These are phyloP conservation scores for Infundibulicybe gibba DNA, from an alignment of 768 basidiomycete species.

Conservation along the genomic window DNA sequence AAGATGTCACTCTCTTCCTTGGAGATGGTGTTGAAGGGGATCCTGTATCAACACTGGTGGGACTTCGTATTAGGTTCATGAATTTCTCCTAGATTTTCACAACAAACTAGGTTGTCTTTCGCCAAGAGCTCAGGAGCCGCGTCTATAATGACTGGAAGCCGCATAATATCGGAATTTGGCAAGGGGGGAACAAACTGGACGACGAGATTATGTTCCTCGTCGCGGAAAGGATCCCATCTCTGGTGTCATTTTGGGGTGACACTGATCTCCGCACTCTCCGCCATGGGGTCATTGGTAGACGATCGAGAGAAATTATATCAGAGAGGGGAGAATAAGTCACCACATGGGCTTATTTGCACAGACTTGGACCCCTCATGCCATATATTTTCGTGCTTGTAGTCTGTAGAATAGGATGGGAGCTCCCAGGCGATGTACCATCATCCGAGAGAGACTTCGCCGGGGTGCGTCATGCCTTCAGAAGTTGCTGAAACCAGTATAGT, in stretches of 20 bases:
- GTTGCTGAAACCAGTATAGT: too few species aligned
- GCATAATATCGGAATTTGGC: constrained; percentile 32
- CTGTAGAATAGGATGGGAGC: too few species aligned
- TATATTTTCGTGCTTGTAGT: too few species aligned
- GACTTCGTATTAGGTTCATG: neutral
- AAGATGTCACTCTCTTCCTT: constrained; percentile 25
- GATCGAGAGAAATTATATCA: too few species aligned
- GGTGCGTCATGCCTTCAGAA: too few species aligned
- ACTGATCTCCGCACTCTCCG: too few species aligned
- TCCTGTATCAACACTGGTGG: neutral
- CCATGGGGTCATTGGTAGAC: too few species aligned
- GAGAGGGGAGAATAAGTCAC: too few species aligned
- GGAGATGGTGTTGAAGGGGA: constrained; percentile 17
- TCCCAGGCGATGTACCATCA: too few species aligned
- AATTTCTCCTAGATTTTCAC: neutral
- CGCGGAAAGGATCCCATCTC: constrained; percentile 27
- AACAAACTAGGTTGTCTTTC: constrained; percentile 13
- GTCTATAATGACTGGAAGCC: constrained; percentile 30
- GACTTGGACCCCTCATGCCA: too few species aligned
- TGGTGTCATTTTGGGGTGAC: constrained; percentile 27
- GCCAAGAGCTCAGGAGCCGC: constrained; percentile 19
- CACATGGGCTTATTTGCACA: too few species aligned
- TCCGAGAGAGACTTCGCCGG: too few species aligned
- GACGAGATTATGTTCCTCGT: constrained; percentile 24
- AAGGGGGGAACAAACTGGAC: constrained; percentile 27